Evolutionary conservation across 805 yeast genomes (phyloP).

Genomic region (Naumovozyma castellii): DNA sequence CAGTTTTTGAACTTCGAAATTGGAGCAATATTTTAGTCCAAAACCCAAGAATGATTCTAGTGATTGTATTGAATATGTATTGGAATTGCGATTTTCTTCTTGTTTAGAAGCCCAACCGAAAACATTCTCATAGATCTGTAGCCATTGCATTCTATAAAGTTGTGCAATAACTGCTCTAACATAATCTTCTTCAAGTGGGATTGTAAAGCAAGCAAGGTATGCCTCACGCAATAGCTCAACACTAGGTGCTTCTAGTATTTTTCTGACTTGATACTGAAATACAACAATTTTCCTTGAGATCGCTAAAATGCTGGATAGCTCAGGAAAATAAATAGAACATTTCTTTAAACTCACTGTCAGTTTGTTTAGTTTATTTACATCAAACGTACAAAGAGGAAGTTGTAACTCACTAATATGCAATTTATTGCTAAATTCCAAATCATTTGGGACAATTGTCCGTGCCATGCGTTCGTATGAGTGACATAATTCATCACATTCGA

Average conservation of each 20-base stretch:
- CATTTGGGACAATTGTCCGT: neutral
- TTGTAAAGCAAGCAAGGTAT: conserved; percentile 4
- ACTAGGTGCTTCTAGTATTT: conserved; percentile 3
- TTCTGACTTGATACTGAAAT: conserved; percentile 5
- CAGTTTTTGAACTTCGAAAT: conserved; percentile 15
- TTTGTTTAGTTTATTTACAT: too few relatives aligned
- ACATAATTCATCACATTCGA: neutral
- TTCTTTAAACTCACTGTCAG: conserved; percentile 1
- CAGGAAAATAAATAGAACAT: conserved; percentile 10
- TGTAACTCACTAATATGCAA: neutral
- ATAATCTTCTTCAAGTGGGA: conserved; percentile 11
- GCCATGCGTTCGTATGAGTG: neutral
- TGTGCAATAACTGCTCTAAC: conserved; percentile 4
- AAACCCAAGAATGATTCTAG: conserved; percentile 11
- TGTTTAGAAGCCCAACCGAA: conserved; percentile 2
- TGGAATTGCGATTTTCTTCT: neutral
- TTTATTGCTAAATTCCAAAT: too few relatives aligned
- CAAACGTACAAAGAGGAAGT: neutral
- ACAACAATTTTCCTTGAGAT: conserved; percentile 2
- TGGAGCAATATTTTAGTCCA: conserved; percentile 16
- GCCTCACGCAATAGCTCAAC: conserved; percentile 4
- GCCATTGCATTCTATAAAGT: conserved; percentile 19
- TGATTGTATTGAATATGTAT: conserved; percentile 5
- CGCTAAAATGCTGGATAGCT: conserved; percentile 5
- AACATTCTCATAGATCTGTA: conserved; percentile 11